Evolutionary conservation across 345 rosid genomes (phyloP).

Genomic region (rapeseed (Brassica napus)): DNA sequence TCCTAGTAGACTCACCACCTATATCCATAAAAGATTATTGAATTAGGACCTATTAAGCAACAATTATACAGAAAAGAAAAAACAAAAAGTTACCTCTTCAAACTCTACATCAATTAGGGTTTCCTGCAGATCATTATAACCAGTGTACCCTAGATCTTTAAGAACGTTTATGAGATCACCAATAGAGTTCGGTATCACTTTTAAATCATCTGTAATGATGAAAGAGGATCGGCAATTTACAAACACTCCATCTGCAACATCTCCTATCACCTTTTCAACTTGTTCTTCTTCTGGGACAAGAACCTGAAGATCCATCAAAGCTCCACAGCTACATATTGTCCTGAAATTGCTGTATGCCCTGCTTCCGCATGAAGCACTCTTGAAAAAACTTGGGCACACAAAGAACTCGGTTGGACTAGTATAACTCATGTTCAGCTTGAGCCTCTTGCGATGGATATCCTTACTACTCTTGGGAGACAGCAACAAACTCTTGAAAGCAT

Average conservation of each 20-base stretch:
- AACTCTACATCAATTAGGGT: constrained; percentile 8
- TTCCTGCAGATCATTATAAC: not conserved
- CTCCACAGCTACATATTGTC: constrained; percentile 17
- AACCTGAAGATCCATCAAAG: not conserved
- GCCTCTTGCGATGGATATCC: constrained; percentile 9
- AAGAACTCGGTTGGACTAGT: not conserved
- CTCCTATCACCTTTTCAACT: not conserved
- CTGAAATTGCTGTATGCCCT: not conserved
- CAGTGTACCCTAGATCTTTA: not conserved
- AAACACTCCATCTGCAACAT: constrained; percentile 16
- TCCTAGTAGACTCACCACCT: not conserved
- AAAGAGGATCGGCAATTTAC: constrained; percentile 3
- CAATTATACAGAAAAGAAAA: not conserved
- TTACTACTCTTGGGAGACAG: constrained; percentile 1
- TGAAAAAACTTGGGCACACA: not conserved
- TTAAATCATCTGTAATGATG: constrained; percentile 30
- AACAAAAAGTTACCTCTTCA: constrained; percentile 3
- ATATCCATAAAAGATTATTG: not conserved
- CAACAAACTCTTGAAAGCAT: constrained; percentile 25
- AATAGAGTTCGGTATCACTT: not conserved
- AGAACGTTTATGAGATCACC: not conserved
- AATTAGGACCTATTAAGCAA: not conserved
- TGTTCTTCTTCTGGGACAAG: not conserved
- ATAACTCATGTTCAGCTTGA: constrained; percentile 1
- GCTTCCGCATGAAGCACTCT: not conserved